Percentiles rank a stretch among this genome's conserved stretches.
Evolutionary conservation across 164 flowering plant genomes (phyloP).

Genomic region (Aristolochia contorta): DNA sequence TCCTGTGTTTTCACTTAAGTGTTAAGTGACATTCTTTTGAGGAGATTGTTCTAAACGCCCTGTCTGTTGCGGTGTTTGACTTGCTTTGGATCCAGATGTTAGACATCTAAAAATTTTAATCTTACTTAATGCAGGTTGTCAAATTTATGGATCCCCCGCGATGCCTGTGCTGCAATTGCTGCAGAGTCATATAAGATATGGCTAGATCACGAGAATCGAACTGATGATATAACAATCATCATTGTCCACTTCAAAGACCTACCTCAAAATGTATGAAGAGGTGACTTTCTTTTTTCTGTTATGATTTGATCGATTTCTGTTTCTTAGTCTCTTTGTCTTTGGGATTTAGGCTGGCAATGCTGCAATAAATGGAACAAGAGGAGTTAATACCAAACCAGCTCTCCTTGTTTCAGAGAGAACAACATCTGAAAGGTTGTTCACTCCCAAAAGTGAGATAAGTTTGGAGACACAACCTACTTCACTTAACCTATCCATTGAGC

Average conservation of each 20-base stretch:
- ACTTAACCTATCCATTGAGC: slow-evolving; percentile 18
- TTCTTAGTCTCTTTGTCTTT: slow-evolving; percentile 1
- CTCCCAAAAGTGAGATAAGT: slow-evolving; percentile 20
- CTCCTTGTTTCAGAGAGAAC: slow-evolving; percentile 9
- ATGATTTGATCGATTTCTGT: neutral
- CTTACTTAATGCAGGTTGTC: slow-evolving; percentile 37
- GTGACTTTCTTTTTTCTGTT: neutral
- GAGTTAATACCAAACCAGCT: slow-evolving; percentile 9
- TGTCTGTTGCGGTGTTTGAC: too few species aligned
- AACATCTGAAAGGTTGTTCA: neutral
- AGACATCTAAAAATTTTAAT: too few species aligned
- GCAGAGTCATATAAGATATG: slow-evolving; percentile 87
- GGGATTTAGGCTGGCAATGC: slow-evolving; percentile 18
- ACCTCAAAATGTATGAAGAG: slow-evolving; percentile 34
- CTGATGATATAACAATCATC: slow-evolving; percentile 96
- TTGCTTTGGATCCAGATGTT: too few species aligned
- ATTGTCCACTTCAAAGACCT: slow-evolving; percentile 72
- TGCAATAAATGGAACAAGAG: slow-evolving; percentile 11
- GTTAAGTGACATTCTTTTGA: too few species aligned
- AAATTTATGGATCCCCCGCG: slow-evolving; percentile 73
- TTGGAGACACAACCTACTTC: slow-evolving; percentile 21
- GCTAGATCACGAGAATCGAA: slow-evolving; percentile 90
- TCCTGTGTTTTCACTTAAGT: too few species aligned
- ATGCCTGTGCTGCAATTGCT: slow-evolving; percentile 81
- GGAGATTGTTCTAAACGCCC: too few species aligned